phyloP scores from a whole-genome alignment of 2,329 filamentous ascomycete genomes.

The Hypoxylon sp. region DNA sequence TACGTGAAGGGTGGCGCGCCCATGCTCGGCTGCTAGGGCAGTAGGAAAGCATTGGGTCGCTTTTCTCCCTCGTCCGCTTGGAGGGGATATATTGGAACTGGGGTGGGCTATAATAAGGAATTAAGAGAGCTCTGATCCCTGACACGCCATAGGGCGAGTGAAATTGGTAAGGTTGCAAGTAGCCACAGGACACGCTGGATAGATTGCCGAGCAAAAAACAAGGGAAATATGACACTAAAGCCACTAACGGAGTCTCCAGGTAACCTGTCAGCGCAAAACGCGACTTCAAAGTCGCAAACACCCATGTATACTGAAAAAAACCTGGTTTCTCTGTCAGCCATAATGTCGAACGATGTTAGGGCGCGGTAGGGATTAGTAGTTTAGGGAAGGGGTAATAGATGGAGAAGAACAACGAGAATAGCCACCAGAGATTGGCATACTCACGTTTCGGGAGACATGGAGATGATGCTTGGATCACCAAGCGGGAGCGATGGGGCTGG shows the following conservation, averaged over 20 bases:
- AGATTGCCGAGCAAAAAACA: slow-evolving; percentile 54
- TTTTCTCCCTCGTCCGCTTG: slow-evolving; percentile 54
- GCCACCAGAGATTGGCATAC: slow-evolving; percentile 37
- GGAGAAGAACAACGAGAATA: slow-evolving; percentile 33
- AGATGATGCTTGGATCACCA: slow-evolving; percentile 43
- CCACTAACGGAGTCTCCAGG: slow-evolving; percentile 42
- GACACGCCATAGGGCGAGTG: slow-evolving; percentile 55
- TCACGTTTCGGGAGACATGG: slow-evolving; percentile 42
- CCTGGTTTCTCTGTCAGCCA: slow-evolving; percentile 44
- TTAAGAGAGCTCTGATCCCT: slow-evolving; percentile 53
- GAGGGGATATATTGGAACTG: slow-evolving; percentile 55
- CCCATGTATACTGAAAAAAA: slow-evolving; percentile 28
- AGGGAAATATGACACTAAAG: slow-evolving; percentile 50
- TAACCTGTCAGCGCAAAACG: slow-evolving; percentile 36
- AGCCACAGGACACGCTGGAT: slow-evolving; percentile 53
- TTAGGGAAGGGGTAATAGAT: slow-evolving; percentile 31
- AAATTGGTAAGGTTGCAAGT: slow-evolving; percentile 53
- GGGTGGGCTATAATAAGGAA: slow-evolving; percentile 56
- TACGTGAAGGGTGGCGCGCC: slow-evolving; percentile 45
- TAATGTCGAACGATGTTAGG: slow-evolving; percentile 30
- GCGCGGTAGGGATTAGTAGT: slow-evolving; percentile 24
- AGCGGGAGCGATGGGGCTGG: slow-evolving; percentile 39
- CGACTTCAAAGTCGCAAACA: slow-evolving; percentile 28
- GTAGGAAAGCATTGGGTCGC: slow-evolving; percentile 53
- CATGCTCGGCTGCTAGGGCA: slow-evolving; percentile 51